Evolutionary conservation across 768 basidiomycete species (phyloP).

Genomic region (Sistotremastrum suecicum): DNA sequence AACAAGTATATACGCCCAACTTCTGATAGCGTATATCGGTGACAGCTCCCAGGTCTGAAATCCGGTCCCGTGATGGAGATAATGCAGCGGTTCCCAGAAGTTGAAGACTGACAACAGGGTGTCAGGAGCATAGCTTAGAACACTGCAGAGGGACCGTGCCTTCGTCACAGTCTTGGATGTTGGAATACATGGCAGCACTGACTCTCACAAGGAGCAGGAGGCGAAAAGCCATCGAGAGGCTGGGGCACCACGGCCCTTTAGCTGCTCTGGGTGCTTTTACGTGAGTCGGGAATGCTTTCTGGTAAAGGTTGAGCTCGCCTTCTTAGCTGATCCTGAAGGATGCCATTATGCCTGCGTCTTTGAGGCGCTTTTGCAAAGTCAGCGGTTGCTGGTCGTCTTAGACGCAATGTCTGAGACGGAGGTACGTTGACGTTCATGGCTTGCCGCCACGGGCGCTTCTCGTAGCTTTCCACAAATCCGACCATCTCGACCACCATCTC

Average conservation of each 20-base stretch:
- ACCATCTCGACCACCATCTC: too few relatives aligned
- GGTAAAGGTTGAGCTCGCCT: slow-evolving; percentile 28
- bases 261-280: slow-evolving; percentile 31
- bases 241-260: slow-evolving; percentile 73
- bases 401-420: slow-evolving; percentile 28
- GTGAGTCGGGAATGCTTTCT: background rate
- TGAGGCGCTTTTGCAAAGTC: slow-evolving; percentile 16
- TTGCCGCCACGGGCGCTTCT: too few relatives aligned
- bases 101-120: slow-evolving; percentile 62
- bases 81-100: slow-evolving; percentile 98
- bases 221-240: slow-evolving; percentile 72
- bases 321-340: slow-evolving; percentile 70
- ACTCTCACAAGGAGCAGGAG: slow-evolving; percentile 72
- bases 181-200: slow-evolving; percentile 84
- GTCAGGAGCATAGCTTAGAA: background rate
- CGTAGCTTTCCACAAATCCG: too few relatives aligned
- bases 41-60: slow-evolving; percentile 99
- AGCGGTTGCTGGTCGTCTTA: slow-evolving; percentile 28
- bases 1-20: slow-evolving; percentile 84
- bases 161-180: slow-evolving; percentile 94
- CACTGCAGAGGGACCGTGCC: slow-evolving; percentile 31
- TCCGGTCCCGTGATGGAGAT: slow-evolving; percentile 68
- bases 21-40: slow-evolving; percentile 80
- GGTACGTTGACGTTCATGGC: too few relatives aligned
- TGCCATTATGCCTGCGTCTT: slow-evolving; percentile 39